Evolutionary conservation across 2,329 filamentous ascomycete genomes (phyloP).

Genomic region (Colletotrichum lupini): DNA sequence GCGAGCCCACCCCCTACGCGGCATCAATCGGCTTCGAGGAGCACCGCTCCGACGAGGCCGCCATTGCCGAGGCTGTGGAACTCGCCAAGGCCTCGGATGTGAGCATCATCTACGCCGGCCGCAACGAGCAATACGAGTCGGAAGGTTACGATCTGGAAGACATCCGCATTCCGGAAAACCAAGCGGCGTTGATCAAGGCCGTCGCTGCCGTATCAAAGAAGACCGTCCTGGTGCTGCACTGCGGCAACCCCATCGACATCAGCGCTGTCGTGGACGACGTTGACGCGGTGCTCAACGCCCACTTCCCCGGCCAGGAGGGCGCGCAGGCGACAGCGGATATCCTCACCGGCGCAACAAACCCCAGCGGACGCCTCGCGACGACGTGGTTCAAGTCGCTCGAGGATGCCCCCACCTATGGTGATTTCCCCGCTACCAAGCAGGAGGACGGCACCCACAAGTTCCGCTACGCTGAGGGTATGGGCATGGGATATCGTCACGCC

Average conservation of each 20-base stretch:
- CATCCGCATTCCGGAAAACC: constrained; percentile 30
- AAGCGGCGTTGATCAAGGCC: constrained; percentile 29
- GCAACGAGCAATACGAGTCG: constrained; percentile 35
- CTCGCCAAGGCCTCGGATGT: constrained; percentile 22
- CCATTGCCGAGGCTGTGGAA: constrained; percentile 25
- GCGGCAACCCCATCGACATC: constrained; percentile 29
- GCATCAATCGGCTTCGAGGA: constrained; percentile 32
- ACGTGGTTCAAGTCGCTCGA: constrained; percentile 33
- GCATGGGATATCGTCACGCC: constrained; percentile 27
- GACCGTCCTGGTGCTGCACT: constrained; percentile 27
- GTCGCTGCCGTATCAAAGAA: constrained; percentile 23
- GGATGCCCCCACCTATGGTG: constrained; percentile 30
- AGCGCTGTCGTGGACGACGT: constrained; percentile 30
- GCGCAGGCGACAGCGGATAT: constrained; percentile 32
- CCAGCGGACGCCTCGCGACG: constrained; percentile 32
- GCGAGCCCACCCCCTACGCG: constrained; percentile 31
- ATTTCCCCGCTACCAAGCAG: constrained; percentile 28
- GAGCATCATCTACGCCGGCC: constrained; percentile 33
- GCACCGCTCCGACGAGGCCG: constrained; percentile 17
- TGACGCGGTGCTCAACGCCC: constrained; percentile 28
- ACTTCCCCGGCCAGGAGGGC: constrained; percentile 35
- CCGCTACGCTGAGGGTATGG: constrained; percentile 11
- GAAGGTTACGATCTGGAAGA: constrained; percentile 34
- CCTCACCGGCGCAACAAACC: constrained; percentile 26
- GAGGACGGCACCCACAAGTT: constrained; percentile 15